phyloP scores from a whole-genome alignment of 148 eudicot genomes.

The Rhododendron ovatum region DNA sequence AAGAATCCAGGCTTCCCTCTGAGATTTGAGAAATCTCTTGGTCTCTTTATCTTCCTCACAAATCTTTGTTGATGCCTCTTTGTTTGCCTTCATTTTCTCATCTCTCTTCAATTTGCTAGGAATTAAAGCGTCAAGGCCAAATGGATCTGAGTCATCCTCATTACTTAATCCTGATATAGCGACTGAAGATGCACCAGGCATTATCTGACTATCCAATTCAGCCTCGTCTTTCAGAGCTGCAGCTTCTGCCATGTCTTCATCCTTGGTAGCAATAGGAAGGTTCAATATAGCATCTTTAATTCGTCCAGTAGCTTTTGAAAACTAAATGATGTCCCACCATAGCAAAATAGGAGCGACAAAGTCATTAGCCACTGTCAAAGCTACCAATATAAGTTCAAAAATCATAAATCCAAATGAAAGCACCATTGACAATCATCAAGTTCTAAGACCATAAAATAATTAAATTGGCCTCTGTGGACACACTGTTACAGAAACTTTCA shows the following conservation, averaged over 20 bases:
- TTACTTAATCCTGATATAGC: conserved; percentile 23
- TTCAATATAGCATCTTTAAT: conserved; percentile 63
- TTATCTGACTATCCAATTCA: conserved; percentile 22
- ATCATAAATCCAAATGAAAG: not conserved
- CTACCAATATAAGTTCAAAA: not conserved
- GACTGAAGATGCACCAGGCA: conserved; percentile 31
- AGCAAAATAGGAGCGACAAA: not conserved
- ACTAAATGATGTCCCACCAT: conserved; percentile 36
- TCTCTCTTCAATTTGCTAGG: conserved; percentile 45
- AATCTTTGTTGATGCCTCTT: conserved; percentile 23
- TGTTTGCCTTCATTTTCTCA: conserved; percentile 50
- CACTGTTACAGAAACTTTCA: not conserved
- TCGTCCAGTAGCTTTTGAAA: conserved; percentile 75
- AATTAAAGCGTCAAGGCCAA: conserved; percentile 85
- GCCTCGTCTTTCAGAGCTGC: conserved; percentile 50
- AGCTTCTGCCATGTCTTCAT: conserved; percentile 86
- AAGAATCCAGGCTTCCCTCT: conserved; percentile 72
- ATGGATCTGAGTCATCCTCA: conserved; percentile 72
- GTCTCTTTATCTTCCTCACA: conserved; percentile 64
- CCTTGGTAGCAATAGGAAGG: conserved; percentile 75
- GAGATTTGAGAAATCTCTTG: conserved; percentile 57
- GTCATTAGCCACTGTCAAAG: not conserved
- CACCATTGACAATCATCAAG: not conserved
- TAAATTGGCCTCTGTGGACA: not conserved
- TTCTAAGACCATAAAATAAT: not conserved